Conservation (phyloP, 2,329 filamentous ascomycete genomes). For the Aspergillaceae sp. region DNA sequence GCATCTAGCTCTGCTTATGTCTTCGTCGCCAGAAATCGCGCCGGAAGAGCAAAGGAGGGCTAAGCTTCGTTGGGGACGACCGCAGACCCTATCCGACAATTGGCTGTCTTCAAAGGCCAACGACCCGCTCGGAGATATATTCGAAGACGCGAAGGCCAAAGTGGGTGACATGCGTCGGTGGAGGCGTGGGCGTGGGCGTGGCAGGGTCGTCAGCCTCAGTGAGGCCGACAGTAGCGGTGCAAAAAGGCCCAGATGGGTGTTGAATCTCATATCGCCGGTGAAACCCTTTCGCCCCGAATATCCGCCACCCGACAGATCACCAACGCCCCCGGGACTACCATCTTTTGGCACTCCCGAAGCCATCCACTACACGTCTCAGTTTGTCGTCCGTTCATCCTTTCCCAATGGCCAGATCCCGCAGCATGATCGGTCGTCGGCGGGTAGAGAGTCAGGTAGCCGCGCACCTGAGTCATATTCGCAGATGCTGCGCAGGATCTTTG, state of each 20-base stretch:
- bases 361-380: conserved; percentile 21
- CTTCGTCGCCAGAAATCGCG: conserved; percentile 7
- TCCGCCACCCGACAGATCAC: conserved; percentile 30
- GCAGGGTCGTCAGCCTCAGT: conserved; percentile 20
- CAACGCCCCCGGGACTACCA: conserved; percentile 38
- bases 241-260: conserved; percentile 15
- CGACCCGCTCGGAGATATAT: neutral
- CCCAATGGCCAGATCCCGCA: neutral
- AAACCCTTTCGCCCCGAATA: conserved; percentile 25
- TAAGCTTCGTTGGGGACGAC: conserved; percentile 14
- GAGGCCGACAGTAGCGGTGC: conserved; percentile 12
- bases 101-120: neutral
- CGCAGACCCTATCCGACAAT: conserved; percentile 9
- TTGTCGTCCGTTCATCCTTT: conserved; percentile 10
- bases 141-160: neutral
- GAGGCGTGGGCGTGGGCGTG: conserved; percentile 3
- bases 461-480: conserved; percentile 13
- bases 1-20: conserved; percentile 22
- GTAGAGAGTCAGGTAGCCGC: conserved; percentile 6
- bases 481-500: conserved; percentile 23
- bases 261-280: conserved; percentile 18
- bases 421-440: neutral
- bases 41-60: neutral
- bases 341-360: conserved; percentile 37
- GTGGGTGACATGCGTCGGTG: neutral